Conservation (phyloP, 495 filamentous ascomycete species). For the Aspergillus olivimuriae region DNA sequence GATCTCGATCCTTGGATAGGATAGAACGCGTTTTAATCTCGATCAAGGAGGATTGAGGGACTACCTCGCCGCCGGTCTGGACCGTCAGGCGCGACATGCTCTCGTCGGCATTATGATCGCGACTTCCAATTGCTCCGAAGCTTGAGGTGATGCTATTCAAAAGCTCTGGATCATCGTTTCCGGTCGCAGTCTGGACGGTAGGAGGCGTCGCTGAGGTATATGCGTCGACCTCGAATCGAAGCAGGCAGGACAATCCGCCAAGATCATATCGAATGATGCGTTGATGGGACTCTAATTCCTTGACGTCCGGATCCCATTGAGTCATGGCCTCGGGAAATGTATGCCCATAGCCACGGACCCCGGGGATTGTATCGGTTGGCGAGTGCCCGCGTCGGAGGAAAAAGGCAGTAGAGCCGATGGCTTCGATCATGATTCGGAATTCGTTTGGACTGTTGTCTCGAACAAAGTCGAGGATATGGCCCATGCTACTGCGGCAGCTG, state of each 20-base stretch:
- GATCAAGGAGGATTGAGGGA: slow-evolving; percentile 47
- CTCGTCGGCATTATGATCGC: background rate
- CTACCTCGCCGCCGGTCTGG: slow-evolving; percentile 2
- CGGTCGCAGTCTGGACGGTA: background rate
- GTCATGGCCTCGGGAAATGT: slow-evolving; percentile 61
- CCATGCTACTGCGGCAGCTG: slow-evolving; percentile 56
- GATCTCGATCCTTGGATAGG: slow-evolving; percentile 24
- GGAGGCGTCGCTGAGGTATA: slow-evolving; percentile 31
- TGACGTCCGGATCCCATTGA: slow-evolving; percentile 43
- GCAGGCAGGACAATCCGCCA: slow-evolving; percentile 43
- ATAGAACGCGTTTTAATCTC: slow-evolving; percentile 60
- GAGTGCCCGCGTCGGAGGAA: slow-evolving; percentile 53
- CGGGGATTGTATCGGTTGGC: slow-evolving; percentile 43
- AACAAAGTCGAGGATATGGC: slow-evolving; percentile 50
- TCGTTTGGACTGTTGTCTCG: slow-evolving; percentile 31
- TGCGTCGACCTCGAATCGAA: slow-evolving; percentile 61
- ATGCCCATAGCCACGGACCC: slow-evolving; percentile 55
- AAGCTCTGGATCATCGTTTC: background rate
- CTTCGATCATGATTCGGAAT: slow-evolving; percentile 58
- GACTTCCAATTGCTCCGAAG: background rate
- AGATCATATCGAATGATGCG: slow-evolving; percentile 55
- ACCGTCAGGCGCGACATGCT: slow-evolving; percentile 3
- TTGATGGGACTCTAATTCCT: slow-evolving; percentile 54
- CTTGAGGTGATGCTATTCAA: slow-evolving; percentile 7
- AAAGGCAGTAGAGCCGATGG: slow-evolving; percentile 55